phyloP scores from a whole-genome alignment of 768 basidiomycete genomes.

The Boletus reticulatus region DNA sequence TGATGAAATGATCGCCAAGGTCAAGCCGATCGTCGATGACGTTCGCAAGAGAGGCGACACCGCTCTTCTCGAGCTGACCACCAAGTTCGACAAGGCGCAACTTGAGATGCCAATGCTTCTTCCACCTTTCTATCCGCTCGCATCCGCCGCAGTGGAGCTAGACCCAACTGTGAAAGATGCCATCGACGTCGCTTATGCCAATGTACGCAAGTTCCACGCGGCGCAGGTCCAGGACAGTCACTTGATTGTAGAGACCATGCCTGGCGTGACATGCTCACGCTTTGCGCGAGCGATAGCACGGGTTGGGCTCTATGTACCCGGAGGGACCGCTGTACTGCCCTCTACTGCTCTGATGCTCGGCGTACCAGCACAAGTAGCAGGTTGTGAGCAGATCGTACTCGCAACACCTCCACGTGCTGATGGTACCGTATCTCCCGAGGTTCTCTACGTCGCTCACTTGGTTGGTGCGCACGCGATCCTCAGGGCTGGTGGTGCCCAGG shows the following conservation, averaged over 20 bases:
- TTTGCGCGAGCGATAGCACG: slow-evolving; percentile 94
- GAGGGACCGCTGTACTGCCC: slow-evolving; percentile 94
- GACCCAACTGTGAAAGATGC: slow-evolving; percentile 67
- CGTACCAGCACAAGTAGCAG: slow-evolving; percentile 95
- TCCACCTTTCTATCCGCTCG: slow-evolving; percentile 62
- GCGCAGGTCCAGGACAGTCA: slow-evolving; percentile 75
- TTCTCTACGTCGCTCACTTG: slow-evolving; percentile 92
- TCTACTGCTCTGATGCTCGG: slow-evolving; percentile 98
- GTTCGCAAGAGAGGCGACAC: slow-evolving; percentile 83
- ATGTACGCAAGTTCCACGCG: slow-evolving; percentile 88
- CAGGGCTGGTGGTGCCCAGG: slow-evolving; percentile 96
- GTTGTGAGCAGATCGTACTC: slow-evolving; percentile 87
- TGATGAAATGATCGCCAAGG: slow-evolving; percentile 65
- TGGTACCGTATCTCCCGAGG: slow-evolving; percentile 93
- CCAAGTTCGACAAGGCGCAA: slow-evolving; percentile 87
- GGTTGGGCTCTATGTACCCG: slow-evolving; percentile 96
- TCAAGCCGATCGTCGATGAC: slow-evolving; percentile 89
- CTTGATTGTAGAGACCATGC: slow-evolving; percentile 93
- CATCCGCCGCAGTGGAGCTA: slow-evolving; percentile 56
- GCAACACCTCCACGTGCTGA: slow-evolving; percentile 95
- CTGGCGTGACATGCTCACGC: slow-evolving; percentile 93
- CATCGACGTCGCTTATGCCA: slow-evolving; percentile 87
- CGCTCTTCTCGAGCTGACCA: slow-evolving; percentile 84
- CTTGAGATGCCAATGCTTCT: slow-evolving; percentile 68
- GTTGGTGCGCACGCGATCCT: slow-evolving; percentile 89